These are phyloP conservation scores for Massariosphaeria phaeospora DNA, from an alignment of 495 filamentous ascomycete species.

Conservation along the genomic window DNA sequence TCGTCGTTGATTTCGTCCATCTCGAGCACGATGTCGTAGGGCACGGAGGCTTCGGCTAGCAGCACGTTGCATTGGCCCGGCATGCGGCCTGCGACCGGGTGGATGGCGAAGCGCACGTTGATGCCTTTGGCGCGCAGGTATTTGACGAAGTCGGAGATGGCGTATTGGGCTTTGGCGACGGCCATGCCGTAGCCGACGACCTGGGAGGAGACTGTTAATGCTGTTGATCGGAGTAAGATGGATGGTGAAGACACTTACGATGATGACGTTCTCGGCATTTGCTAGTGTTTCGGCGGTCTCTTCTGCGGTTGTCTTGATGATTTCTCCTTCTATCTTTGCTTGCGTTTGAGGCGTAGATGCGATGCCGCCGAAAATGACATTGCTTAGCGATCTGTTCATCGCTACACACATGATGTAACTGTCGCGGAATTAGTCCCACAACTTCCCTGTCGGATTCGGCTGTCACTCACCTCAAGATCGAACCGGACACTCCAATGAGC, in stretches of 20 bases:
- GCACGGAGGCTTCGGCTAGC: slow-evolving; percentile 73
- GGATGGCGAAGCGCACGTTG: slow-evolving; percentile 80
- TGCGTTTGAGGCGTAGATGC: slow-evolving; percentile 54
- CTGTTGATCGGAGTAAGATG: not conserved
- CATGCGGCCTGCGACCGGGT: slow-evolving; percentile 79
- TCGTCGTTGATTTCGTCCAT: slow-evolving; percentile 92
- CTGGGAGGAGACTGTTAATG: slow-evolving; percentile 3
- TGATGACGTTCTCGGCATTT: slow-evolving; percentile 71
- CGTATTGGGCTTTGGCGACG: slow-evolving; percentile 81
- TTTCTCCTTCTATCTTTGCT: slow-evolving; percentile 66
- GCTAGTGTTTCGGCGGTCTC: slow-evolving; percentile 66
- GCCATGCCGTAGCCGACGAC: slow-evolving; percentile 80
- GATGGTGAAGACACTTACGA: slow-evolving; percentile 44
- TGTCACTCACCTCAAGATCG: no score
- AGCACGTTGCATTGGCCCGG: slow-evolving; percentile 83
- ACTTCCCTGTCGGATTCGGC: no score
- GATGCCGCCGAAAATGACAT: slow-evolving; percentile 77
- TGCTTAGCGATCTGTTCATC: slow-evolving; percentile 76
- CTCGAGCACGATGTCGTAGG: slow-evolving; percentile 65
- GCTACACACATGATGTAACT: slow-evolving; percentile 62
- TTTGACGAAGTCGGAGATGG: slow-evolving; percentile 70
- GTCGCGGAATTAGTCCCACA: no score
- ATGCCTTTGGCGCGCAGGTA: slow-evolving; percentile 64
- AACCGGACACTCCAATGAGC: slow-evolving; percentile 74
- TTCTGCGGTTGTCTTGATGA: slow-evolving; percentile 67